Evolutionary conservation across 208 protist species (phyloP), one percentile per base, ranked within the genome.

Genomic region (Crithidia mellificae): DNA sequence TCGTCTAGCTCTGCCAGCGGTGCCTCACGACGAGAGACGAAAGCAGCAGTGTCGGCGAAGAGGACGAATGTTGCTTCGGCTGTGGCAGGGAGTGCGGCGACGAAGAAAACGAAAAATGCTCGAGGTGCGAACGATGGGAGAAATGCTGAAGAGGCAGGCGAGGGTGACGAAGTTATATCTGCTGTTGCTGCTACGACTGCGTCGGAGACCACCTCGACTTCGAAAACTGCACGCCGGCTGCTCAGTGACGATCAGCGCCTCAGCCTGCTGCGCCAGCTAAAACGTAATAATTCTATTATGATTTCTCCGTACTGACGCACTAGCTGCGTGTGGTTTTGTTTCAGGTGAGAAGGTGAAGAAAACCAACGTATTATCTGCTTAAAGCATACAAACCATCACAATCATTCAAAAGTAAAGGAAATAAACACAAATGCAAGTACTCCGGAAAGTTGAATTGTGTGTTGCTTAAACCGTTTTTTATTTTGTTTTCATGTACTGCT

Each of bases 231-330:
- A 14, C 1, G n/a, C 20, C 46, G n/a, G 8, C 38, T 57, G 3
- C 52, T 75, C 17, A 59, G 59, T 24, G 69, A 29, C 12, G 69
- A 75, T 44, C 69, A 69, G 54, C 38, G 62, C 17, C 62, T 75
- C 15, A 62, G 36, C n/a, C 51, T 75, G 17, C 41, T 75, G 39
- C 62, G 63, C 2, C 69, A 75, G 29, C 46, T 75, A 54, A 69
- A 68, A 38, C 69, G 53, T 1, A 46, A 50, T n/a, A 47, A 54
- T 27, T 68, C 69, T 19, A 75, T 75, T 44, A 58, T 64, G 7
- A 41, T 68, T 0, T 63, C 62, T 3, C 69, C 69, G 5, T 68
- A 75, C 39, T 75, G 55, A 75, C 34, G 34, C 34, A 12, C 7
- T 38, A 11, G 34, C 34, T 38, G 34, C 34, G 5, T 38, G 34